Conservation (phyloP, 805 yeast species). For the Starmerella floris region DNA sequence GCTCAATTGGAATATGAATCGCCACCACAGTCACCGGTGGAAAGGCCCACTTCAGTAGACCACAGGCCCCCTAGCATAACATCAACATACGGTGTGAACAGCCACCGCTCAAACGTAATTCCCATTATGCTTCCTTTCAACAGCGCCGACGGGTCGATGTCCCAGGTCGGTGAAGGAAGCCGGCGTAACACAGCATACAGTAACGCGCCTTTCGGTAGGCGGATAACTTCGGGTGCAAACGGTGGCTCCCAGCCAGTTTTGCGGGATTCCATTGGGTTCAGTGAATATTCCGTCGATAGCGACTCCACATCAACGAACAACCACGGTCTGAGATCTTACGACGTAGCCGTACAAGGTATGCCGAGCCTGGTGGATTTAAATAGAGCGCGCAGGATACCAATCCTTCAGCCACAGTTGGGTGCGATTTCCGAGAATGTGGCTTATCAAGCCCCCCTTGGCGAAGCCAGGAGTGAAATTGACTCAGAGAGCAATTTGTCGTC, state of each 20-base stretch:
- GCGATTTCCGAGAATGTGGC: background rate
- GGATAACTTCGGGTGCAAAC: background rate
- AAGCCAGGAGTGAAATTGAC: background rate
- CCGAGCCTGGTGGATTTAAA: slow-evolving; percentile 52
- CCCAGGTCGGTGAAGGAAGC: background rate
- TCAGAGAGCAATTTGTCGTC: background rate
- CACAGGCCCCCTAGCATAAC: slow-evolving; percentile 13
- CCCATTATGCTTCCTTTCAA: slow-evolving; percentile 38
- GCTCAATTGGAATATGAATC: slow-evolving; percentile 5
- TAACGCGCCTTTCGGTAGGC: background rate
- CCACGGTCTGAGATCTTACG: slow-evolving; percentile 12
- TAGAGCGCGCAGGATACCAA: background rate
- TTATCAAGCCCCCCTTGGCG: background rate
- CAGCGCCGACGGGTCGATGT: background rate
- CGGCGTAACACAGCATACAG: background rate
- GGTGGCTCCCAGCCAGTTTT: slow-evolving; percentile 14
- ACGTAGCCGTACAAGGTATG: slow-evolving; percentile 56
- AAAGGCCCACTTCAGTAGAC: background rate
- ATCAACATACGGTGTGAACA: slow-evolving; percentile 28
- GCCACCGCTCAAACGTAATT: slow-evolving; percentile 52
- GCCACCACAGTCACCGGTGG: background rate
- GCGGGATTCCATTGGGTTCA: slow-evolving; percentile 27
- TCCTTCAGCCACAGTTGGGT: background rate
- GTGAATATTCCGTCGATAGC: slow-evolving; percentile 13
- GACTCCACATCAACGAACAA: slow-evolving; percentile 4